Evolutionary conservation across 192 early-diverging fungal genomes (phyloP).

Genomic region (Coemansia sp.): DNA sequence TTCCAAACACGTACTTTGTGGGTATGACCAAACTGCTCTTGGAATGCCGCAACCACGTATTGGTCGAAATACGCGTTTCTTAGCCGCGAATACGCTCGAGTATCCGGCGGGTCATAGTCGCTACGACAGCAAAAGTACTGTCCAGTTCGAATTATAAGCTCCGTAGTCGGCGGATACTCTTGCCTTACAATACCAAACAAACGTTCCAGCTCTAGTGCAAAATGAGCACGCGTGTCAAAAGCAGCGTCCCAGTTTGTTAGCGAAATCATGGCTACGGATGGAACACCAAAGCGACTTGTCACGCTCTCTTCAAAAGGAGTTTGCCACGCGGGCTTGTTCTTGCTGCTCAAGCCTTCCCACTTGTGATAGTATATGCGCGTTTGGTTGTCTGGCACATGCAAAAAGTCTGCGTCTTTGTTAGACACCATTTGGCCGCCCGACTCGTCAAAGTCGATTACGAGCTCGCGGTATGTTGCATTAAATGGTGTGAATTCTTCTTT

Average conservation of each 20-base stretch:
- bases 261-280: constrained; percentile 31
- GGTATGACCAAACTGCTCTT: constrained; percentile 18
- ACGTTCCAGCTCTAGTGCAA: constrained; percentile 14
- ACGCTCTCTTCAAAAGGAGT: neutral
- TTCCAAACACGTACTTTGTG: constrained; percentile 45
- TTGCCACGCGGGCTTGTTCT: constrained; percentile 6
- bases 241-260: constrained; percentile 58
- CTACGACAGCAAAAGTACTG: constrained; percentile 59
- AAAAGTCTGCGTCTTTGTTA: neutral
- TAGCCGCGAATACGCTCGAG: constrained; percentile 26
- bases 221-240: constrained; percentile 36
- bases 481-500: constrained; percentile 25
- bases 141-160: constrained; percentile 51
- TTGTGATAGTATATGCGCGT: constrained; percentile 39
- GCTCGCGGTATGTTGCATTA: constrained; percentile 12
- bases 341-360: constrained; percentile 53
- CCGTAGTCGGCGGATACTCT: constrained; percentile 28
- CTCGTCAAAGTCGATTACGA: constrained; percentile 11
- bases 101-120: constrained; percentile 20
- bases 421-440: constrained; percentile 4
- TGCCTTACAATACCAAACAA: constrained; percentile 27
- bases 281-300: constrained; percentile 2
- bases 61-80: constrained; percentile 26
- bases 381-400: neutral
- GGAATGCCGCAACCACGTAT: constrained; percentile 26